phyloP scores from a whole-genome alignment of 345 rosid species.

The Trapa bicornis region DNA sequence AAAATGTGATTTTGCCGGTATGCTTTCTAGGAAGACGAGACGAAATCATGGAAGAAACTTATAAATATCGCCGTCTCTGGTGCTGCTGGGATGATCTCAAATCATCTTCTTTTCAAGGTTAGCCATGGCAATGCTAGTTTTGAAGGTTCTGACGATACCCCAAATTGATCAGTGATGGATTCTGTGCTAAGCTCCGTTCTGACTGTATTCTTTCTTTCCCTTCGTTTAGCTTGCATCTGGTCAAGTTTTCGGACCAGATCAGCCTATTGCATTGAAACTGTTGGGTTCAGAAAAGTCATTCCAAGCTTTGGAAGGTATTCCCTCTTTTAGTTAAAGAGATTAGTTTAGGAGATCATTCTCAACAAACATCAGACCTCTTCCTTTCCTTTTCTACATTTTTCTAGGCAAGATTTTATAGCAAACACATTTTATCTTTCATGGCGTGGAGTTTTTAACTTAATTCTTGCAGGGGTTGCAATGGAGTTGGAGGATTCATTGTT shows the following conservation, averaged over 20 bases:
- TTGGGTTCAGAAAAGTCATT: slow-evolving; percentile 89
- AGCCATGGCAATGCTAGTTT: not conserved
- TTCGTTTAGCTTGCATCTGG: slow-evolving; percentile 80
- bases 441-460: not conserved
- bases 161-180: not conserved
- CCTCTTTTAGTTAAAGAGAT: not conserved
- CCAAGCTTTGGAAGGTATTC: slow-evolving; percentile 86
- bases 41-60: slow-evolving; percentile 80
- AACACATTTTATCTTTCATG: not conserved
- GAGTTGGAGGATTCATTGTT: slow-evolving; percentile 95
- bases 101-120: slow-evolving; percentile 95
- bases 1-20: not conserved
- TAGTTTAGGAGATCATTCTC: not conserved
- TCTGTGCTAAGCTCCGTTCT: no score
- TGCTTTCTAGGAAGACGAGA: slow-evolving; percentile 62
- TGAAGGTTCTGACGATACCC: not conserved
- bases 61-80: slow-evolving; percentile 80
- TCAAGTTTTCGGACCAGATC: slow-evolving; percentile 79
- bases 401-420: not conserved
- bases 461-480: slow-evolving; percentile 80
- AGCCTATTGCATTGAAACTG: slow-evolving; percentile 78
- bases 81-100: slow-evolving; percentile 95
- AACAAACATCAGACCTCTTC: not conserved
- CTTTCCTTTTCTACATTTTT: not conserved
- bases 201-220: slow-evolving; percentile 5